Conservation (phyloP, 1,284 basidiomycete genomes). For the Sporisorium exsertum region DNA sequence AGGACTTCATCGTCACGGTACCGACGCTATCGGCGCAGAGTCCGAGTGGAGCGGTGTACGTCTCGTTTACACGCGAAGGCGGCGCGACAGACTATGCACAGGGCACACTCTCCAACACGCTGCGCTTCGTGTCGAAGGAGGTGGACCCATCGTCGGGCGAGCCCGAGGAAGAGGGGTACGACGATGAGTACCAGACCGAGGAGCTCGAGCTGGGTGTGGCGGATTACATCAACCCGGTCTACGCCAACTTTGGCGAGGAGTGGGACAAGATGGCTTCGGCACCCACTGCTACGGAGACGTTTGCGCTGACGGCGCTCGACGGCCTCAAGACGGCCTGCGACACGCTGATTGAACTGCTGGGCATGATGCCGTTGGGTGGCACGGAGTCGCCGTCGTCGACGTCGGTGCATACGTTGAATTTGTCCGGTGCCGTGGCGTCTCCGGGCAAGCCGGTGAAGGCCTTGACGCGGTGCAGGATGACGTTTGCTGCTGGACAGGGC, state of each 20-base stretch:
- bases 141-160: slow-evolving; percentile 95
- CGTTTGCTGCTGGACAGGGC: slow-evolving; percentile 86
- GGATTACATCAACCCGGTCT: slow-evolving; percentile 92
- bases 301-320: slow-evolving; percentile 90
- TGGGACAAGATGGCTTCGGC: slow-evolving; percentile 84
- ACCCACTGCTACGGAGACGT: slow-evolving; percentile 83
- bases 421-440: slow-evolving; percentile 86
- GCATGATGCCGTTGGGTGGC: slow-evolving; percentile 91
- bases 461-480: slow-evolving; percentile 93
- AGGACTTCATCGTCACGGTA: slow-evolving; percentile 94
- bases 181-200: slow-evolving; percentile 97
- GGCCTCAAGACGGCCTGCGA: slow-evolving; percentile 88
- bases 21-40: slow-evolving; percentile 75
- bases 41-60: slow-evolving; percentile 87
- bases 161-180: slow-evolving; percentile 97
- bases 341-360: slow-evolving; percentile 90
- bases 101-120: slow-evolving; percentile 89
- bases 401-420: slow-evolving; percentile 91
- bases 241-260: slow-evolving; percentile 88
- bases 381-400: slow-evolving; percentile 74
- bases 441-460: slow-evolving; percentile 88
- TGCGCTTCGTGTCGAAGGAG: slow-evolving; percentile 97
- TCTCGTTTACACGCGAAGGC: slow-evolving; percentile 86
- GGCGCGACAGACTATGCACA: slow-evolving; percentile 81
- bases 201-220: slow-evolving; percentile 91